A percentile compares a stretch with the other conserved stretches of the same genome.
Evolutionary conservation across 176 grass and related monocot genomes (phyloP).

Genomic region (Elymus sibiricus): DNA sequence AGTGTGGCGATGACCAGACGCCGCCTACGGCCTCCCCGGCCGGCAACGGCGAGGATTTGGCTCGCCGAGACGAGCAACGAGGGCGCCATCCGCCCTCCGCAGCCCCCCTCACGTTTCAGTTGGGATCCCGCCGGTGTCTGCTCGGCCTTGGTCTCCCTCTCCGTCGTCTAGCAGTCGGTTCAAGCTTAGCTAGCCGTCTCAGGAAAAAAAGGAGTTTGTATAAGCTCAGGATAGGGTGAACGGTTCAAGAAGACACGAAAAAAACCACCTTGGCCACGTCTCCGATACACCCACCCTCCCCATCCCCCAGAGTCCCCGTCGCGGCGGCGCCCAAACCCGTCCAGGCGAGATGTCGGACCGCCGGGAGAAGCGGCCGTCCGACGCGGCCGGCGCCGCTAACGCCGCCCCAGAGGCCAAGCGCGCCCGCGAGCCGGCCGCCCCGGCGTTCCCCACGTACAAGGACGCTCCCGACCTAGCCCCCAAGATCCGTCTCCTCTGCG

Average conservation of each 20-base stretch:
- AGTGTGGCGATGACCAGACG: conserved; percentile 28
- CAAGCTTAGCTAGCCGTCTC: not conserved
- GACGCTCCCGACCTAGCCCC: conserved; percentile 24
- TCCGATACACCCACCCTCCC: not conserved
- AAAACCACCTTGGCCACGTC: not conserved
- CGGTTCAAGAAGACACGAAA: not conserved
- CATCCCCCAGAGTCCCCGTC: not conserved
- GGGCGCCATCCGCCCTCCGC: conserved; percentile 1
- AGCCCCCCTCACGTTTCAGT: not conserved
- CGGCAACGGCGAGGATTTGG: not conserved
- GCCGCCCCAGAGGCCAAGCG: conserved; percentile 15
- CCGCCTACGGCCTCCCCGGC: conserved; percentile 12
- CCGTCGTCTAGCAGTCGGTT: not conserved
- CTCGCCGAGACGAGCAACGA: conserved; percentile 34
- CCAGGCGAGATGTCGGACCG: conserved; percentile 22
- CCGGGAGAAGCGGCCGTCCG: conserved; percentile 31
- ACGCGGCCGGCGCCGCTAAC: not conserved
- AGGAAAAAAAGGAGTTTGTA: not conserved
- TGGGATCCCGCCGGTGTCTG: not conserved
- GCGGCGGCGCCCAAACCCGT: conserved; percentile 5
- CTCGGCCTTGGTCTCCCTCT: not conserved
- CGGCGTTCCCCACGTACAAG: conserved; percentile 50
- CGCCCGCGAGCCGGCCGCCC: conserved; percentile 3
- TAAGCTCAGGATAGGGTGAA: conserved; percentile 12
- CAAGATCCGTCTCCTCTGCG: conserved; percentile 37